Base-by-base conservation (phyloP, 2,329 filamentous ascomycete genomes). In the Alternaria arborescens region DNA sequence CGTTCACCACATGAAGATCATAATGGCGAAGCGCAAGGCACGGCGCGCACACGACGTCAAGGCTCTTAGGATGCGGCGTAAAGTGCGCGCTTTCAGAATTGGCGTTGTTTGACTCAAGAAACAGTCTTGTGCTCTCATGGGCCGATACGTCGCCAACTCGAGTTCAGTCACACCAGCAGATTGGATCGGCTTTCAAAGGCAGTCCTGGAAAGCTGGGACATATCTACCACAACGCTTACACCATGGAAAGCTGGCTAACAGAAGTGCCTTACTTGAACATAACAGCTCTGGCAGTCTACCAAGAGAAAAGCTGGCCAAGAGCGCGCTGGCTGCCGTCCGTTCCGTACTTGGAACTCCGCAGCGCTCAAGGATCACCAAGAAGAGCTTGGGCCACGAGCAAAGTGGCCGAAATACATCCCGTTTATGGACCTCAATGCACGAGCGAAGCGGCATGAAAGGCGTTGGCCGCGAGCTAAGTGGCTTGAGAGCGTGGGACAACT, bases 151-250 rank as follows among this genome's bases (percentile, higher is more conserved):
- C 10, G 46, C 24, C 8, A 26, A 57, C 36, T 24, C 24, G 8
- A 41, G 18, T 8, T 57, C 38, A n/a, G 54, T 57, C 20, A 51
- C 54, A 28, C 26, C 46, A 5, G 38, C 11, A 26, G 46, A 57
- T 11, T 57, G 54, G 28, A 57, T 34, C 26, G 32, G 11, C 24
- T 34, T 14, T 36, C 12, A 36, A n/a, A n/a, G 28, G 46, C 11
- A 18, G 14, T 12, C 14, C 20, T 30, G 38, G 54, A 8, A 52
- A 57, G 36, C n/a, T 38, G 20, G 46, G 14, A 4, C 14, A 22
- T 26, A 12, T 51, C 10, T 50, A 42, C 16, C 22, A 41, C 16
- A 43, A 24, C 14, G 12, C 14, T 24, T 20, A 32, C 34, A 28
- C 20, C 10, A 38, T 14, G 12, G 16, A 26, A 8, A 36, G 30